Base-by-base conservation (phyloP, 2,329 filamentous ascomycete species). In the Emericellopsis cladophorae region DNA sequence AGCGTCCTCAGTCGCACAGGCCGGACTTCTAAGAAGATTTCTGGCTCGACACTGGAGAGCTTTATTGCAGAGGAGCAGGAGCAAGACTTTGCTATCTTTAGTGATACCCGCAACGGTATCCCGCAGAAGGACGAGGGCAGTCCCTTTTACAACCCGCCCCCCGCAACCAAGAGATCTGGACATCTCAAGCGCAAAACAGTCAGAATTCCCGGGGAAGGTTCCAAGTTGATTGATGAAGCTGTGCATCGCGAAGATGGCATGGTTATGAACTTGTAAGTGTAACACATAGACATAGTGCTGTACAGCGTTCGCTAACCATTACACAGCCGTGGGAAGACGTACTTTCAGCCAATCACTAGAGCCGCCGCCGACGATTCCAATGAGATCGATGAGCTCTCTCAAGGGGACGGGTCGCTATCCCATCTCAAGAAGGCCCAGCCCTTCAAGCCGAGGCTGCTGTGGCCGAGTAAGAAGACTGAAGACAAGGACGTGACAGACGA, bases 61-160 rank as follows among this genome's bases (percentile, higher is more conserved):
- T 79, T 81, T 53, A 63, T 60, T 21, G 69, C 60, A 7, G 72
- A 77, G 39, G 69, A 73, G n/a, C 61, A 68, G 7, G 69, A 76
- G 34, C 65, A 70, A 34, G 57, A 67, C n/a, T 84, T 89, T 49
- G 59, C 74, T 47, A 85, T 90, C 52, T 90, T 79, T 54, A 88
- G 81, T 33, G 84, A 92, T 57, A 77, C 84, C 1, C 81, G 87
- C 47, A 88, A 94, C 49, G 79, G 81, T 41, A 60, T 88, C 34
- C 85, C 85, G 16, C 72, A 78, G 46, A 63, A 76, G 34, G 83
- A 87, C 50, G 56, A 62, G n/a, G 77, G 70, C 48, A 92, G 90
- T 54, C 84, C 84, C 1, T 92, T 90, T 57, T 72, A 78, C 40
- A 65, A 66, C 36, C 52, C 62, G 31, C 48, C 63, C 42, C 45